Percentiles rank a stretch among this genome's conserved stretches.
These are phyloP conservation scores for Sequoia sempervirens DNA, from an alignment of 75 land plant species.

Conservation along the genomic window DNA sequence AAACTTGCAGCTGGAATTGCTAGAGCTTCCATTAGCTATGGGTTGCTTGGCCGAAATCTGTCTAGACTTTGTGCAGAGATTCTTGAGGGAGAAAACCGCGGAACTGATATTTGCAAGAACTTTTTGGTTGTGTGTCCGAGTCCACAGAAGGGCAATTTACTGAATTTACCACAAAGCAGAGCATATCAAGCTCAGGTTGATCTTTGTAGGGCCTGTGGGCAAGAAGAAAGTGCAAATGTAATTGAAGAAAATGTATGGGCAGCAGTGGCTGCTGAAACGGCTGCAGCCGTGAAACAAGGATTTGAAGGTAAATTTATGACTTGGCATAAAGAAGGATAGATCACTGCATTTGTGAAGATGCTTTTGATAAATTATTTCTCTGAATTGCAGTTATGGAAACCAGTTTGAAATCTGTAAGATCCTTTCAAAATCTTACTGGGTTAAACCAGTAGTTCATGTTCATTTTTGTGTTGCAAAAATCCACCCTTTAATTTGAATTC, in stretches of 20 bases:
- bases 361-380: not conserved
- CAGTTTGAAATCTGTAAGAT: not conserved
- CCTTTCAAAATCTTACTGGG: not conserved
- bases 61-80: constrained; percentile 66
- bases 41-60: constrained; percentile 72
- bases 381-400: not conserved
- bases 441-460: not conserved
- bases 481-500: not conserved
- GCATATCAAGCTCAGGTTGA: constrained; percentile 76
- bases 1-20: constrained; percentile 80
- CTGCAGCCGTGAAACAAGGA: constrained; percentile 67
- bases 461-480: not conserved
- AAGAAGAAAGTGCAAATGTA: constrained; percentile 26
- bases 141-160: constrained; percentile 25
- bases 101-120: constrained; percentile 48
- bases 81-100: constrained; percentile 48
- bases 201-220: constrained; percentile 58
- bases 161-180: constrained; percentile 67
- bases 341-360: not conserved
- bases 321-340: not conserved
- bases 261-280: constrained; percentile 91
- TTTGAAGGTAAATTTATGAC: constrained; percentile 32
- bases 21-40: constrained; percentile 66
- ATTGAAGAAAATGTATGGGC: constrained; percentile 73
- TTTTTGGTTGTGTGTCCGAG: constrained; percentile 38